Evolutionary conservation across 2,329 filamentous ascomycete species (phyloP).

Genomic region (Rutstroemia sp.): DNA sequence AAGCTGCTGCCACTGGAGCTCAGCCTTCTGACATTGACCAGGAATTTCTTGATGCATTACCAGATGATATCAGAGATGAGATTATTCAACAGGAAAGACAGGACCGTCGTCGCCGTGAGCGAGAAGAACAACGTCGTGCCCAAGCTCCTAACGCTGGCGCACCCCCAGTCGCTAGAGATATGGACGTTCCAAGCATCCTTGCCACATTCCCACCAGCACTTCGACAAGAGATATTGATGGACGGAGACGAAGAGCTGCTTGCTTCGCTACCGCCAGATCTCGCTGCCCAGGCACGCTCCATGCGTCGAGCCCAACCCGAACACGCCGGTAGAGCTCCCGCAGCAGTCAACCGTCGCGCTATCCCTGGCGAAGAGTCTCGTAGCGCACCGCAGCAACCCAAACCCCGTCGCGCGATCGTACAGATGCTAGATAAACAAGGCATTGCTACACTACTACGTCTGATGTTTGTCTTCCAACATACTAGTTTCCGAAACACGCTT

Average conservation of each 20-base stretch:
- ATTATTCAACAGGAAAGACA: slow-evolving; percentile 84
- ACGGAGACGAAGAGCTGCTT: slow-evolving; percentile 84
- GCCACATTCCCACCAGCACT: slow-evolving; percentile 81
- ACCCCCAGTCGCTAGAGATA: slow-evolving; percentile 51
- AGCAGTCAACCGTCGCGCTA: slow-evolving; percentile 42
- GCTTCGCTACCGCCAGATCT: slow-evolving; percentile 78
- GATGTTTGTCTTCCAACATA: slow-evolving; percentile 94
- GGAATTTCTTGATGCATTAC: slow-evolving; percentile 89
- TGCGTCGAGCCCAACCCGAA: slow-evolving; percentile 39
- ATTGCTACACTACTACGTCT: slow-evolving; percentile 94
- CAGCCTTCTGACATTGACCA: slow-evolving; percentile 80
- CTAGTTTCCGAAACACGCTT: slow-evolving; percentile 74
- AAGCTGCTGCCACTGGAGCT: slow-evolving; percentile 64
- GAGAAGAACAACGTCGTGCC: slow-evolving; percentile 70
- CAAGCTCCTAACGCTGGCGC: slow-evolving; percentile 41
- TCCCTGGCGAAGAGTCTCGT: slow-evolving; percentile 31
- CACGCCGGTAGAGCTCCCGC: slow-evolving; percentile 17
- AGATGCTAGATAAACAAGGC: slow-evolving; percentile 95
- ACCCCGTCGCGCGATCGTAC: slow-evolving; percentile 75
- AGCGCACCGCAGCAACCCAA: slow-evolving; percentile 40
- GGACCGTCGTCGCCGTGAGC: slow-evolving; percentile 80
- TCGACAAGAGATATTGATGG: slow-evolving; percentile 79
- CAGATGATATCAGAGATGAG: slow-evolving; percentile 82
- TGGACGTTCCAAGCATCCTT: slow-evolving; percentile 89
- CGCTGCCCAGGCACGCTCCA: slow-evolving; percentile 74